Evolutionary conservation across 73 alveolate species (phyloP), one percentile per base, ranked within the genome.

Genomic region (Tetrahymena elliotti): DNA sequence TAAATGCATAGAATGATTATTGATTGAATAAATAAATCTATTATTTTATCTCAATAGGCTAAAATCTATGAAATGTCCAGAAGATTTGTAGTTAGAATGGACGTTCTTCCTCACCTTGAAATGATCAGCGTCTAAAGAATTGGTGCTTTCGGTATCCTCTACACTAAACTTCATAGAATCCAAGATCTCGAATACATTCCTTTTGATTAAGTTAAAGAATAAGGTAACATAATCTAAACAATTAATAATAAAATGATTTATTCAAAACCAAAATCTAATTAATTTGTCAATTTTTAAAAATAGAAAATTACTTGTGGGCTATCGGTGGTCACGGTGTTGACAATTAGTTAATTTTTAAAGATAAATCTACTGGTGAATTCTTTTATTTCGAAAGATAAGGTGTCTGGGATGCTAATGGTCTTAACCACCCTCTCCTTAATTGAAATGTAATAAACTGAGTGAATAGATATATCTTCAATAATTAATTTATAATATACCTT

Each of bases 231-330:
- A n/a, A n/a, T n/a, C n/a, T n/a, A n/a, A n/a, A n/a, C n/a, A n/a
- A n/a, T n/a, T n/a, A n/a, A n/a, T n/a, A n/a, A n/a, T n/a, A 27
- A 24, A 27, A 68, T 18, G 20, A 68, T 68, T 68, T 27, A 18
- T 68, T 4, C 4, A 2, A 20, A n/a, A n/a, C n/a, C n/a, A n/a
- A n/a, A n/a, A n/a, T n/a, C n/a, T n/a, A n/a, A n/a, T n/a, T n/a
- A n/a, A 15, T 27, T 4, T 6, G n/a, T 18, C 33, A 8, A 9
- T 31, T 18, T 68, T 68, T 22, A 27, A 27, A n/a, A 22, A 41
- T 94, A 94, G 96, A 94, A 52, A 94, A 94, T n/a, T 94, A 84
- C 95, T 94, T 94, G 38, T 94, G 96, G 96, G 93, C 83, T 84
- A 53, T 84, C 31, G 37, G 93, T 20, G 93, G 93, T 53, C 95